Percentiles rank a stretch among this genome's conserved stretches.
phyloP scores from a whole-genome alignment of 225 moss, liverwort and hornwort genomes.

The Neckera pumila region DNA sequence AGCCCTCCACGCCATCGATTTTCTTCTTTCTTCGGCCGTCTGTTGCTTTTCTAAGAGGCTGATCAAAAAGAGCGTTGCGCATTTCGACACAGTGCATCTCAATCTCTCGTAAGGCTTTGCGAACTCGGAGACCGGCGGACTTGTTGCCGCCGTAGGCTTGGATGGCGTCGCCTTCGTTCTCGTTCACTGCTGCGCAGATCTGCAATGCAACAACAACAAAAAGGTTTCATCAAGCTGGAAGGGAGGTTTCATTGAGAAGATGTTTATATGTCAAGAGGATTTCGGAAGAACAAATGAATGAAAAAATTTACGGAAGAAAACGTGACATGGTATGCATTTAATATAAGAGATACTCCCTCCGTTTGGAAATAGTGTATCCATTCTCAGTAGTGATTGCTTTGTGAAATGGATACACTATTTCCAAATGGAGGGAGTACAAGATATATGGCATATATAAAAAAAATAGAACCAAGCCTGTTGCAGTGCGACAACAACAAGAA shows the following conservation, averaged over 20 bases:
- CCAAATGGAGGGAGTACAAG: no score
- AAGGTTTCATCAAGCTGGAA: not conserved
- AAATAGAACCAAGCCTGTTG: not conserved
- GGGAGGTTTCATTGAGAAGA: not conserved
- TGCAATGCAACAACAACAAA: not conserved
- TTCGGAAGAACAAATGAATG: not conserved
- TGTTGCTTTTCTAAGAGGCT: constrained; percentile 66
- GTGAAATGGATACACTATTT: no score
- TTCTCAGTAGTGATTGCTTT: no score
- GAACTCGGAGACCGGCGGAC: constrained; percentile 88
- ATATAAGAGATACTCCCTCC: not conserved
- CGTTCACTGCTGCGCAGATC: constrained; percentile 94
- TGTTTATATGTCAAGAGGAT: not conserved
- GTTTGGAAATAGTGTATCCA: not conserved
- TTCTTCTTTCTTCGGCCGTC: constrained; percentile 27
- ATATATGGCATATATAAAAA: not conserved
- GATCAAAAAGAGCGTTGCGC: constrained; percentile 95
- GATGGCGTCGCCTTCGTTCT: constrained; percentile 95
- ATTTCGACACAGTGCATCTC: constrained; percentile 86
- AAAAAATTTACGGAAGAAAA: not conserved
- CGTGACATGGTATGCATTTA: not conserved
- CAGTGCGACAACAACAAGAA: no score
- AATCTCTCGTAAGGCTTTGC: constrained; percentile 84
- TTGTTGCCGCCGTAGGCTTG: constrained; percentile 97
- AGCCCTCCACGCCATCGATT: constrained; percentile 16